Base-by-base conservation (phyloP, 169 alveolate genomes). In the Cryptosporidium ubiquitum region DNA sequence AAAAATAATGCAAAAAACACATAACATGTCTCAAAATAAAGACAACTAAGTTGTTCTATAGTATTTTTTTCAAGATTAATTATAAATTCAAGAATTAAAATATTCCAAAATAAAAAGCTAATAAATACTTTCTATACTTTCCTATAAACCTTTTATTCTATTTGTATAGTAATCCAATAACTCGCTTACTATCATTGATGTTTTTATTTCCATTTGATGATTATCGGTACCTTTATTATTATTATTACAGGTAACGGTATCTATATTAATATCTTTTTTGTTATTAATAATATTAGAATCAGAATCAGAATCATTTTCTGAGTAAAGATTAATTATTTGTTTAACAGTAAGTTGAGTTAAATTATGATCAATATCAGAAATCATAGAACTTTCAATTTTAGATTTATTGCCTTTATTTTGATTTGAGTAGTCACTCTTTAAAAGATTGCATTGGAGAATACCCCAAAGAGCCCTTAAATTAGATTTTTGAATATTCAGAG, bases 391-490 rank as follows among this genome's bases (percentile, higher is more conserved):
- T 1, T 70, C 68, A 44, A 14, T 35, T 14, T 31, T 26, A 70
- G 31, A 23, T 10, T 29, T 31, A 10, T 29, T 70, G 3, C n/a
- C 16, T 9, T 31, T 23, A 31, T 47, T 47, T 47, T 14, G 55
- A 14, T 47, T 47, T 5, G 2, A 31, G 10, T 20, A 18, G 12
- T 12, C 4, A n/a, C 4, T 33, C 5, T 64, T 64, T n/a, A 64
- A 29, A 35, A 37, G 49, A 64, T 57, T 51, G 26, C 89, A 61
- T 9, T 64, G 73, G 1, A 79, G 10, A 44, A 79, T 61, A 14
- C 89, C 89, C 89, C 89, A 79, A 9, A 79, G 66, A 60, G 89
- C 89, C 40, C 89, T 58, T 39, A 79, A 42, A 64, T 79, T 79
- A 3, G 58, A 44, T 29, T 60, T 64, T 12, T 66, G 55, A 4